Evolutionary conservation across 225 moss, liverwort and hornwort genomes (phyloP), one percentile per base, ranked within the genome.

Genomic region (Lunularia cruciata): DNA sequence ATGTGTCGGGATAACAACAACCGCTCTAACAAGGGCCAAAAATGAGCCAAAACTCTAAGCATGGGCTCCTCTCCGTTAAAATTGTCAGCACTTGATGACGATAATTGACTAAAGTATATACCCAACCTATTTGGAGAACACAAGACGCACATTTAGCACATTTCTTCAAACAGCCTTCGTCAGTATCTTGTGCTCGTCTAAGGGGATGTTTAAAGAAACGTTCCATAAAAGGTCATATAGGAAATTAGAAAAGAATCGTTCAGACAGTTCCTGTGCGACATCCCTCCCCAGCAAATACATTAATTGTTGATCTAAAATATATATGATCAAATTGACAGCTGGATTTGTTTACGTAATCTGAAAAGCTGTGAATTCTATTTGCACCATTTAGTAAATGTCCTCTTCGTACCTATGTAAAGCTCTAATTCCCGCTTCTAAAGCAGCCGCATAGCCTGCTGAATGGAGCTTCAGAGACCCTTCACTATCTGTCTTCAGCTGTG

Each of bases 1-100:
- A 91, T 94, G 36, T 89, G 91, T 34, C 83, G 87, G 49, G 94
- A 94, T 74, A 85, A 81, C 47, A 94, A 80, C 68, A 94, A 68
- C 67, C 87, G 84, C 73, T 94, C 94, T 60, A 87, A 86, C 72
- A 87, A 83, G 47, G 94, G 94, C 94, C 94, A 94, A 80, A 94
- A 94, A 72, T 91, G 91, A 67, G 82, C 94, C 75, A 94, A 79
- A 77, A 94, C 78, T 75, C 91, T 87, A 40, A 91, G 79, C 67
- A 91, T 79, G 60, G 94, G 87, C 54, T 89, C 86, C 80, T 94
- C 89, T 49, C 87, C 89, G 70, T 73, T 79, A 58, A 76, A 76
- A 72, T 78, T 81, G 58, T 78, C 72, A 42, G 77, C 68, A 73
- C 77, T 83, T 76, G 84, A 78, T 46, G 86, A 77, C 20, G 86